phyloP scores from a whole-genome alignment of 805 yeast species.

The Saccharomycodes ludwigii region DNA sequence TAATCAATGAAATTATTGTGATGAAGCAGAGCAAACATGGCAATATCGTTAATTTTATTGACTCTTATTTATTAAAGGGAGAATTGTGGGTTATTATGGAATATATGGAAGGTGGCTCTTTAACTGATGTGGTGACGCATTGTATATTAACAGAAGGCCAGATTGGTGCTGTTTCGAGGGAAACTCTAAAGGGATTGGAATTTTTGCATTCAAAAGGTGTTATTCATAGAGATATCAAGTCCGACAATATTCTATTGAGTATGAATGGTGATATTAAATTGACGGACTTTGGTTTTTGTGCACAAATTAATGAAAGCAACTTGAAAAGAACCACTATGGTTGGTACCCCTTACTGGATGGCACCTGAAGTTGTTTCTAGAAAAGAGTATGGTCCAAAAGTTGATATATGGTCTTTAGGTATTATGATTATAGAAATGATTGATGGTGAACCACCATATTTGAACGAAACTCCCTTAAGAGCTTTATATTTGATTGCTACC shows the following conservation, averaged over 20 bases:
- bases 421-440: slow-evolving; percentile 97
- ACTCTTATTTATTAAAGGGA: slow-evolving; percentile 64
- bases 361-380: slow-evolving; percentile 93
- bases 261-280: slow-evolving; percentile 81
- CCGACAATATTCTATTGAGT: slow-evolving; percentile 80
- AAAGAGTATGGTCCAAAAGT: slow-evolving; percentile 95
- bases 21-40: slow-evolving; percentile 87
- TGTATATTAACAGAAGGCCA: slow-evolving; percentile 84
- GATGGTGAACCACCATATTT: slow-evolving; percentile 98
- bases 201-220: slow-evolving; percentile 88
- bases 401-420: slow-evolving; percentile 96
- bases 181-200: slow-evolving; percentile 73
- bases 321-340: slow-evolving; percentile 95
- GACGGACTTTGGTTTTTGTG: slow-evolving; percentile 96
- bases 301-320: slow-evolving; percentile 72
- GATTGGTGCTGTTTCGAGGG: slow-evolving; percentile 89
- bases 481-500: slow-evolving; percentile 86
- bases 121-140: slow-evolving; percentile 91
- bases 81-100: slow-evolving; percentile 98
- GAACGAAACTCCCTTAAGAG: slow-evolving; percentile 91
- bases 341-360: slow-evolving; percentile 99
- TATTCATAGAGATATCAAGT: slow-evolving; percentile 91
- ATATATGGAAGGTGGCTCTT: slow-evolving; percentile 96
- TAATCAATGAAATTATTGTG: slow-evolving; percentile 88
- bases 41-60: slow-evolving; percentile 89